Conservation (phyloP, 768 basidiomycete species). For the Lentinula boryana region DNA sequence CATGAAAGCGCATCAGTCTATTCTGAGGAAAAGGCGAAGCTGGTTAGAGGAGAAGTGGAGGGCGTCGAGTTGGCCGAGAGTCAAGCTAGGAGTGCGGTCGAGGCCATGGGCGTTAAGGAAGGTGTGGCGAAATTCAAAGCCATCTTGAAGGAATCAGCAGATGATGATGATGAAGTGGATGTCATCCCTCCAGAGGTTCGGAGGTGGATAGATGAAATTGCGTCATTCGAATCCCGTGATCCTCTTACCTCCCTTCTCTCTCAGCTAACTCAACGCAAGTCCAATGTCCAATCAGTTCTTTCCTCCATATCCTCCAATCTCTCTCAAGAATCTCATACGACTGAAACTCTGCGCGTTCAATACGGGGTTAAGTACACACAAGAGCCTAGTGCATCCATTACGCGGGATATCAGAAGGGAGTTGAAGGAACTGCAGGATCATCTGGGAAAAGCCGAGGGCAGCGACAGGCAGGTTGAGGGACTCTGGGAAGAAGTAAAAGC, state of each 20-base stretch:
- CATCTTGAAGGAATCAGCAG: conserved; percentile 61
- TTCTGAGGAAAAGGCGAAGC: conserved; percentile 97
- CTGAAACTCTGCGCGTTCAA: conserved; percentile 83
- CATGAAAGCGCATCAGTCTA: conserved; percentile 96
- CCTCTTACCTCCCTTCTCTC: conserved; percentile 57
- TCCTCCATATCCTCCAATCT: conserved; percentile 59
- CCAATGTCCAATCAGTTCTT: conserved; percentile 52
- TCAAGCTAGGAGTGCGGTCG: conserved; percentile 72
- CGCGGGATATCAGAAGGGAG: conserved; percentile 68
- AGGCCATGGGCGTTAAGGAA: conserved; percentile 74
- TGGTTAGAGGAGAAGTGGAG: conserved; percentile 86
- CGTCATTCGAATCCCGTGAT: conserved; percentile 61
- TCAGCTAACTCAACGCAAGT: conserved; percentile 55
- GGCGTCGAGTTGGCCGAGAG: conserved; percentile 78
- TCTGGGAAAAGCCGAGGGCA: conserved; percentile 69
- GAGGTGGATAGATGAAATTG: conserved; percentile 71
- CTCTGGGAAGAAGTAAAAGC: conserved; percentile 68
- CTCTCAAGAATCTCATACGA: conserved; percentile 80
- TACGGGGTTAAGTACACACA: conserved; percentile 88
- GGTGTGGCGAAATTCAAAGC: conserved; percentile 63
- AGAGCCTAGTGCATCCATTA: conserved; percentile 69
- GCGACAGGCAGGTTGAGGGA: conserved; percentile 67
- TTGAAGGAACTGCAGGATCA: conserved; percentile 69
- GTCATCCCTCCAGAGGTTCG: conserved; percentile 52
- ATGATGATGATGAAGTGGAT: conserved; percentile 54